phyloP scores from a whole-genome alignment of 495 filamentous ascomycete species.

The Aspergillus asperescens region DNA sequence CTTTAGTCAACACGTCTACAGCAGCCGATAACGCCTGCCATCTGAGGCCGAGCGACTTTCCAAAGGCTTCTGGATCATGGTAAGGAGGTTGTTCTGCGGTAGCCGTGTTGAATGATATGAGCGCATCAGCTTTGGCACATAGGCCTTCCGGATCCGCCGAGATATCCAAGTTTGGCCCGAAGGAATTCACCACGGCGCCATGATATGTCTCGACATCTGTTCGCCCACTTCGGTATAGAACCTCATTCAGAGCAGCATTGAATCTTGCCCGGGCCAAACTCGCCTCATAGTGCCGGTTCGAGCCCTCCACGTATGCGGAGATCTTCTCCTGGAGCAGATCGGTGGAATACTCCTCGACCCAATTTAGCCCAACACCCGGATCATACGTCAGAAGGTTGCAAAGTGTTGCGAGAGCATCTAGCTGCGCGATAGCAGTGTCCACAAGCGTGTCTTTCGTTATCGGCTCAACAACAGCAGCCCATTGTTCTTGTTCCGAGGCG shows the following conservation, averaged over 20 bases:
- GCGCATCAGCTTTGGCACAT: slow-evolving; percentile 54
- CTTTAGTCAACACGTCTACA: slow-evolving; percentile 46
- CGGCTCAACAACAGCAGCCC: slow-evolving; percentile 57
- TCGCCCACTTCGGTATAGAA: slow-evolving; percentile 46
- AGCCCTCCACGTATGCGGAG: slow-evolving; percentile 39
- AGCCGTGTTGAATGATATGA: slow-evolving; percentile 49
- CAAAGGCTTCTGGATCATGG: slow-evolving; percentile 24
- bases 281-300: slow-evolving; percentile 46
- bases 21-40: slow-evolving; percentile 49
- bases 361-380: slow-evolving; percentile 37
- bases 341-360: slow-evolving; percentile 52
- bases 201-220: slow-evolving; percentile 49
- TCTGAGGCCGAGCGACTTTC: slow-evolving; percentile 29
- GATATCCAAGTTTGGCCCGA: slow-evolving; percentile 37
- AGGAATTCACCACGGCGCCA: slow-evolving; percentile 41
- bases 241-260: slow-evolving; percentile 48
- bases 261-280: slow-evolving; percentile 50
- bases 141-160: slow-evolving; percentile 45
- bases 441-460: slow-evolving; percentile 57
- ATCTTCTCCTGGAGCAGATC: slow-evolving; percentile 45
- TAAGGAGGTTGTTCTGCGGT: slow-evolving; percentile 31
- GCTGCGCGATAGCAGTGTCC: slow-evolving; percentile 58
- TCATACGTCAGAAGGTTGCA: slow-evolving; percentile 48
- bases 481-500: slow-evolving; percentile 45
- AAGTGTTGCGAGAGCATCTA: slow-evolving; percentile 52